Conservation (phyloP, 2,329 filamentous ascomycete species). For the Penicillium sumatraense region DNA sequence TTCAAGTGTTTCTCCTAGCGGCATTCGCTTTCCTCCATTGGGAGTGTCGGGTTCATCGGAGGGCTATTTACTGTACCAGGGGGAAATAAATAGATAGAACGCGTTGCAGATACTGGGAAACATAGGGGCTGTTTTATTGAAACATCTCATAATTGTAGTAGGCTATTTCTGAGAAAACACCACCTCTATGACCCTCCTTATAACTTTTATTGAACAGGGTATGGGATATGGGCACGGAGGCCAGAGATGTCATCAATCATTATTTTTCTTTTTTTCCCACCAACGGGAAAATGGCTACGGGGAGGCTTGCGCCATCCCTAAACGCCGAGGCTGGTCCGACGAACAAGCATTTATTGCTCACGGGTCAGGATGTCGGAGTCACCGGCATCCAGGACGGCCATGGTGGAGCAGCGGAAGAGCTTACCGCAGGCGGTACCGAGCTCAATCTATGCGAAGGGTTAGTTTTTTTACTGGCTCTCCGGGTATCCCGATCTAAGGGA, state of each 20-base stretch:
- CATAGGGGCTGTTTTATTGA: conserved; percentile 6
- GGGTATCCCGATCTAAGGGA: conserved; percentile 19
- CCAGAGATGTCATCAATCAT: conserved; percentile 7
- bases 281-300: background rate
- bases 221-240: background rate
- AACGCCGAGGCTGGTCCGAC: background rate
- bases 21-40: background rate
- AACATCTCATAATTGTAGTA: conserved; percentile 13
- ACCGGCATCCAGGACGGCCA: conserved; percentile 96
- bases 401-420: conserved; percentile 97
- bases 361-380: conserved; percentile 87
- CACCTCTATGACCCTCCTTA: conserved; percentile 1
- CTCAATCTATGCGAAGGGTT: conserved; percentile 74
- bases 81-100: background rate
- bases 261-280: background rate
- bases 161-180: conserved; percentile 14
- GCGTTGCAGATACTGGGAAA: conserved; percentile 1
- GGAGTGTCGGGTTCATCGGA: background rate
- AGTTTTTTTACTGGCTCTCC: conserved; percentile 31
- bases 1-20: background rate
- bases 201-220: conserved; percentile 3
- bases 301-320: background rate
- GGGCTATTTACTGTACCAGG: background rate
- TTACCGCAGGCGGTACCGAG: conserved; percentile 98
- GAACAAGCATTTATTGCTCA: conserved; percentile 20